Percentiles rank a stretch among this genome's conserved stretches.
Evolutionary conservation across 2,329 filamentous ascomycete genomes (phyloP).

Genomic region (Raffaelea albimanens): DNA sequence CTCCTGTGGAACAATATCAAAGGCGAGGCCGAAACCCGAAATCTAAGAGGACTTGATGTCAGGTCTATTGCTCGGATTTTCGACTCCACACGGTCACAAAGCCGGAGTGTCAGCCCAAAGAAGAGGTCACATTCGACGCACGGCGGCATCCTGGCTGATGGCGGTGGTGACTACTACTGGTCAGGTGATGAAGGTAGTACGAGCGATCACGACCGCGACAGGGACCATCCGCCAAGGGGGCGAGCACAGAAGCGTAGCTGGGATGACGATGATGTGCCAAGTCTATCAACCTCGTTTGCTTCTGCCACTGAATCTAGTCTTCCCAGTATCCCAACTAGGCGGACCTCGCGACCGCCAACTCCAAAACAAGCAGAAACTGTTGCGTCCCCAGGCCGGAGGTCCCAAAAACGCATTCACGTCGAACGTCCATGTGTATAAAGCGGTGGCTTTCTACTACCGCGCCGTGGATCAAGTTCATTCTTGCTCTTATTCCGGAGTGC

Average conservation of each 20-base stretch:
- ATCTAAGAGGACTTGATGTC: constrained; percentile 3
- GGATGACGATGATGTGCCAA: too few species aligned
- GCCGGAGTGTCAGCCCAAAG: constrained; percentile 4
- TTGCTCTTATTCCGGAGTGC: too few species aligned
- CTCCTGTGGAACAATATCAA: constrained; percentile 5
- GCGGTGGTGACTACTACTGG: background rate
- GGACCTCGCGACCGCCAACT: too few species aligned
- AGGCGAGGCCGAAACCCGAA: constrained; percentile 5
- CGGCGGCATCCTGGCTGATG: constrained; percentile 1
- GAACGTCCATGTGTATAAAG: too few species aligned
- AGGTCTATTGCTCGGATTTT: constrained; percentile 3
- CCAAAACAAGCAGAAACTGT: too few species aligned
- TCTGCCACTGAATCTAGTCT: too few species aligned
- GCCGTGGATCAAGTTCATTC: too few species aligned
- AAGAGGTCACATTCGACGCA: constrained; percentile 3
- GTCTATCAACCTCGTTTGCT: too few species aligned
- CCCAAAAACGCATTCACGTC: too few species aligned
- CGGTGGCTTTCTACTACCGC: too few species aligned
- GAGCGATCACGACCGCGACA: background rate
- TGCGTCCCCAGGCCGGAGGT: too few species aligned
- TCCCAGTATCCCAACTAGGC: too few species aligned
- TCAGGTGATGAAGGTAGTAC: constrained; percentile 2
- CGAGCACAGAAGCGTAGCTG: background rate
- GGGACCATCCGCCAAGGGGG: constrained; percentile 1
- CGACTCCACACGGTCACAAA: constrained; percentile 2